Evolutionary conservation across 2,329 filamentous ascomycete species (phyloP).

Genomic region (Gnomoniopsis smithogilvyi): DNA sequence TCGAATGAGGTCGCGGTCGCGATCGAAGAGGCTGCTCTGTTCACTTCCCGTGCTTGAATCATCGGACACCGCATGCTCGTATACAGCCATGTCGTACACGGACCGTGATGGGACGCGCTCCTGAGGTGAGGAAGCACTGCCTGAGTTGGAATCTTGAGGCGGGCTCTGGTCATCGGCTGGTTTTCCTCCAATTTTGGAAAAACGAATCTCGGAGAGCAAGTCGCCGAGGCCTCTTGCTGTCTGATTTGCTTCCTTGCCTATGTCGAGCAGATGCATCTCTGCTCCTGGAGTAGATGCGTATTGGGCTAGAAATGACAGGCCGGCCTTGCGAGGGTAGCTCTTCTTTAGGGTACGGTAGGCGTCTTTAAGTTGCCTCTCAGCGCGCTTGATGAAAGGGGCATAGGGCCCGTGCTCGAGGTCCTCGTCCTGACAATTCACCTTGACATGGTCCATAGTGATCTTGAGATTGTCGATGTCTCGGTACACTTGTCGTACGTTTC

Average conservation of each 20-base stretch:
- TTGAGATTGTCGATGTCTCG: conserved; percentile 9
- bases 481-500: conserved; percentile 10
- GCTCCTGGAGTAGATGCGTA: conserved; percentile 4
- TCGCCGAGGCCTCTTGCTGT: conserved; percentile 5
- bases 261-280: conserved; percentile 10
- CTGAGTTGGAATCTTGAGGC: too few species aligned
- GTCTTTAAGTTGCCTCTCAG: not conserved
- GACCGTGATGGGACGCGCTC: not conserved
- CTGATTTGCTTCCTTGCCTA: conserved; percentile 13
- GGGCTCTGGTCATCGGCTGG: too few species aligned
- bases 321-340: not conserved
- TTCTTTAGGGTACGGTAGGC: not conserved
- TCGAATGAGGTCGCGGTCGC: not conserved
- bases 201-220: conserved; percentile 11
- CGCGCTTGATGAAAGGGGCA: not conserved
- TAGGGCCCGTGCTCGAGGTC: not conserved
- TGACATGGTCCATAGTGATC: conserved; percentile 11
- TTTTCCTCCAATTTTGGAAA: conserved; percentile 4
- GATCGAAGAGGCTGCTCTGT: not conserved
- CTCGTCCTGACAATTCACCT: conserved; percentile 1
- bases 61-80: not conserved
- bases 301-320: not conserved
- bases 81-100: not conserved
- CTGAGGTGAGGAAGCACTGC: not conserved
- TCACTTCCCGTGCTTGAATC: conserved; percentile 5